Percentiles rank a stretch among this genome's conserved stretches.
Conservation (phyloP, 2,329 filamentous ascomycete genomes). For the Penicillium olsonii region DNA sequence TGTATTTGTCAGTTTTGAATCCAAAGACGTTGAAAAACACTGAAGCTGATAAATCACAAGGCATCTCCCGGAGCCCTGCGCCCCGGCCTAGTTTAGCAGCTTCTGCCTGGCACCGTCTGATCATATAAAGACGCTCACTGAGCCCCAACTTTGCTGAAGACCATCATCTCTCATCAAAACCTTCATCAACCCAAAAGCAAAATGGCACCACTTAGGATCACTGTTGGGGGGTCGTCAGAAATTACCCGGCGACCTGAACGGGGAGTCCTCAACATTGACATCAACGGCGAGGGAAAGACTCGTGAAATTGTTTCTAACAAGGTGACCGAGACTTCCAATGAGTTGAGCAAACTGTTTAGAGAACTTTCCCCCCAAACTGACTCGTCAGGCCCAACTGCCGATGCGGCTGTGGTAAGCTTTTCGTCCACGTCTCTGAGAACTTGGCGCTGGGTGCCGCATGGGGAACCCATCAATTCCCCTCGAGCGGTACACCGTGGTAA, state of each 20-base stretch:
- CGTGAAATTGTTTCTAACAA: slow-evolving; percentile 12
- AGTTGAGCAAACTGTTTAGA: slow-evolving; percentile 13
- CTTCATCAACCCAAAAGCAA: not conserved
- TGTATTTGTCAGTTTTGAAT: no score
- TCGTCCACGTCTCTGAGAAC: slow-evolving; percentile 15
- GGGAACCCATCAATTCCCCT: not conserved
- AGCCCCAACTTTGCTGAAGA: not conserved
- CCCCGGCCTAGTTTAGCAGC: not conserved
- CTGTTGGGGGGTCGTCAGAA: slow-evolving; percentile 14
- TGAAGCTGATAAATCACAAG: not conserved
- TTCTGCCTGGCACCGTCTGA: not conserved
- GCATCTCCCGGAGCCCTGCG: not conserved
- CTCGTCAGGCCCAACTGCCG: slow-evolving; percentile 6
- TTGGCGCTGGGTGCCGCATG: not conserved
- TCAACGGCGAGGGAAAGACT: slow-evolving; percentile 10
- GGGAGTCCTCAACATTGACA: slow-evolving; percentile 9
- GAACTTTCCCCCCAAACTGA: slow-evolving; percentile 11
- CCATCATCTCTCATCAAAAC: not conserved
- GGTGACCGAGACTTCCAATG: slow-evolving; percentile 10
- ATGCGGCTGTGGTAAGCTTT: slow-evolving; percentile 23
- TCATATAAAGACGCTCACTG: not conserved
- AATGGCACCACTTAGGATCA: slow-evolving; percentile 21
- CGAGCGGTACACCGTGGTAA: slow-evolving; percentile 11
- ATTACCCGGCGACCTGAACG: slow-evolving; percentile 17
- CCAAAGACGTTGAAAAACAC: no score